Conservation (phyloP, 345 rosid genomes). For the Cardiospermum halicacabum region DNA sequence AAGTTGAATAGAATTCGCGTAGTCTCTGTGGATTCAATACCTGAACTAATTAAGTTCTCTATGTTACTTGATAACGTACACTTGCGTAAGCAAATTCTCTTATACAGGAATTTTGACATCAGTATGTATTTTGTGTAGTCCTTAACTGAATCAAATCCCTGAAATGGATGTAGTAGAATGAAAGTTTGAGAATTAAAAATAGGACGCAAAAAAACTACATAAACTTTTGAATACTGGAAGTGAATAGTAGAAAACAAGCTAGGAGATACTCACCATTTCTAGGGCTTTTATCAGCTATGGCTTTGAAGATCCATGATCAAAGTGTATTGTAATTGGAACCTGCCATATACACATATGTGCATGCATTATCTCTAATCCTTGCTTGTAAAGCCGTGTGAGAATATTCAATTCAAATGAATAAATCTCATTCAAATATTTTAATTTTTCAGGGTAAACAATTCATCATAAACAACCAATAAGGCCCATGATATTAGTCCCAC, state of each 20-base stretch:
- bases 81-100: no score
- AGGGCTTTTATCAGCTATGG: conserved; percentile 73
- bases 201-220: neutral
- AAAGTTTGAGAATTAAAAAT: conserved; percentile 7
- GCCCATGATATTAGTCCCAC: no score
- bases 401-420: neutral
- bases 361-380: neutral
- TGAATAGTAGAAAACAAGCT: neutral
- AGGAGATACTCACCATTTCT: conserved; percentile 50
- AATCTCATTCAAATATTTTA: neutral
- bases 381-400: neutral
- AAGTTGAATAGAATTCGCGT: no score
- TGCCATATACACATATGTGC: conserved; percentile 27
- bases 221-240: neutral
- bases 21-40: no score
- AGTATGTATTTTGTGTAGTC: conserved; percentile 67
- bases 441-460: no score
- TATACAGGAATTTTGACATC: no score
- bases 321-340: conserved; percentile 93
- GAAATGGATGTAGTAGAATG: conserved; percentile 17
- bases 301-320: conserved; percentile 89
- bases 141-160: conserved; percentile 96
- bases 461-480: no score
- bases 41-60: no score
- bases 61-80: no score